Evolutionary conservation across 768 basidiomycete genomes (phyloP).

Genomic region (Neoboletus subvelutipes): DNA sequence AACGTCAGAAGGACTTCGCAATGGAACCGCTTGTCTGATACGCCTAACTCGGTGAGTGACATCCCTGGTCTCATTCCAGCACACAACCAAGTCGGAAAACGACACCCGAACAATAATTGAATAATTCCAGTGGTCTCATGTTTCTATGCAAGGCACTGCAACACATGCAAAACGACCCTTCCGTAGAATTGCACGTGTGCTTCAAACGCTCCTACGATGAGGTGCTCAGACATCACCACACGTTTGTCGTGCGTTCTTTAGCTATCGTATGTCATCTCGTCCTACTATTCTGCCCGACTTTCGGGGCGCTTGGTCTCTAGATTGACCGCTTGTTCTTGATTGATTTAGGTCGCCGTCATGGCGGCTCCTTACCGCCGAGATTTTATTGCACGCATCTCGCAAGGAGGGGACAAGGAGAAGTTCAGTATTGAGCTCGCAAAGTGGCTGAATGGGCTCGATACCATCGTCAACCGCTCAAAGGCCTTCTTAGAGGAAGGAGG

Average conservation of each 20-base stretch:
- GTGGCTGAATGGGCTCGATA: conserved; percentile 66
- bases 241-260: conserved; percentile 61
- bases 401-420: conserved; percentile 61
- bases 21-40: conserved; percentile 62
- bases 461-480: conserved; percentile 49
- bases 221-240: conserved; percentile 64
- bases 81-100: conserved; percentile 1
- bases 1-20: conserved; percentile 38
- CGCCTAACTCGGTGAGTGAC: conserved; percentile 58
- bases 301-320: background rate
- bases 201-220: conserved; percentile 72
- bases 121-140: conserved; percentile 52
- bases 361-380: conserved; percentile 62
- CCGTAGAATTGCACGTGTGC: conserved; percentile 58
- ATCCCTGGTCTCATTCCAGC: conserved; percentile 20
- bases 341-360: conserved; percentile 53
- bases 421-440: conserved; percentile 55
- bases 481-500: conserved; percentile 57
- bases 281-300: background rate
- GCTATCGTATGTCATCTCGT: conserved; percentile 28
- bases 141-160: conserved; percentile 69
- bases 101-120: conserved; percentile 6
- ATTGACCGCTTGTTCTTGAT: background rate
- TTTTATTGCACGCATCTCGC: conserved; percentile 60
- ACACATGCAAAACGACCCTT: conserved; percentile 56